Evolutionary conservation across 192 early-diverging fungal genomes (phyloP).

Genomic region (Podila minutissima): DNA sequence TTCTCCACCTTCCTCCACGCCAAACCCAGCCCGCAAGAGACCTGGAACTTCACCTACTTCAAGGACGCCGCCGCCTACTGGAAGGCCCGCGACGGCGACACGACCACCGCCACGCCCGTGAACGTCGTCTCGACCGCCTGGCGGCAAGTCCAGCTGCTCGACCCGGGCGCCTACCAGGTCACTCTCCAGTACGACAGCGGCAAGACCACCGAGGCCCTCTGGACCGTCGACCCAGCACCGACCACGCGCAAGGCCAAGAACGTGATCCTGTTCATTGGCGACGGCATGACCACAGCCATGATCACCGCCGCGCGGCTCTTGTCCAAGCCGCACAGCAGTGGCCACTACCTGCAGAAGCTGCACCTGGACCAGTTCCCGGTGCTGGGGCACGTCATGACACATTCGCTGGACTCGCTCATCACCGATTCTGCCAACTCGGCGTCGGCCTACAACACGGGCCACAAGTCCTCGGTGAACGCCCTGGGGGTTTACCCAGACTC

Average conservation of each 20-base stretch:
- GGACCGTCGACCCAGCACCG: slow-evolving; percentile 54
- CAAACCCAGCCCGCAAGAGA: slow-evolving; percentile 29
- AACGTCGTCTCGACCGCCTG: slow-evolving; percentile 59
- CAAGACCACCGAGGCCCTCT: slow-evolving; percentile 56
- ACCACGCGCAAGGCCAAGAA: slow-evolving; percentile 67
- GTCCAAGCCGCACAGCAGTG: slow-evolving; percentile 62
- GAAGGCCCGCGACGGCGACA: slow-evolving; percentile 42
- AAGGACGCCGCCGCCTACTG: slow-evolving; percentile 54
- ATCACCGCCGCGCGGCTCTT: slow-evolving; percentile 70
- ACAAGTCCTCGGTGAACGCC: slow-evolving; percentile 66
- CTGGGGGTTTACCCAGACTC: slow-evolving; percentile 73
- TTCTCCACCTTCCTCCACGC: slow-evolving; percentile 53
- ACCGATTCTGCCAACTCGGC: slow-evolving; percentile 80
- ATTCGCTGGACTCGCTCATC: slow-evolving; percentile 68
- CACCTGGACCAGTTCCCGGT: slow-evolving; percentile 60
- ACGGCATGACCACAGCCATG: slow-evolving; percentile 70
- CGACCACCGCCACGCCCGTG: slow-evolving; percentile 45
- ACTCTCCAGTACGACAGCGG: slow-evolving; percentile 55
- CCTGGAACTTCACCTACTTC: slow-evolving; percentile 63
- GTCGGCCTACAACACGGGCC: slow-evolving; percentile 68
- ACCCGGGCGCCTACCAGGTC: slow-evolving; percentile 61
- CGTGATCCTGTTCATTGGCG: slow-evolving; percentile 70
- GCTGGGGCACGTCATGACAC: slow-evolving; percentile 65
- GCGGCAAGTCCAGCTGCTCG: slow-evolving; percentile 50
- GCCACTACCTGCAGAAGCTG: slow-evolving; percentile 60